Evolutionary conservation across 2,329 filamentous ascomycete genomes (phyloP).

Genomic region (Volutella citrinella): DNA sequence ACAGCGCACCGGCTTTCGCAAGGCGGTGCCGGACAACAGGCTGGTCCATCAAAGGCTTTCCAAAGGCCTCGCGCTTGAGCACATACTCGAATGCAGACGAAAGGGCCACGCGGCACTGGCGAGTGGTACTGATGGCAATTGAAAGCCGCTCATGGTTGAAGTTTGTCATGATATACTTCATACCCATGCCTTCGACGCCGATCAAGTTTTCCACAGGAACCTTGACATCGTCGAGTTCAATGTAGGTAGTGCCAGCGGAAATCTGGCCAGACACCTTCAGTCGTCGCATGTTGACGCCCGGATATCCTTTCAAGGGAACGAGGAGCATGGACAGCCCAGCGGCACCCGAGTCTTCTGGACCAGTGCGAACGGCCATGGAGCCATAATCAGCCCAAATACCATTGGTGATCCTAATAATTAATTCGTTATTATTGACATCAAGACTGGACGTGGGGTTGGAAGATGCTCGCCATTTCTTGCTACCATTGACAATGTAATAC

Average conservation of each 20-base stretch:
- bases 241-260: constrained; percentile 68
- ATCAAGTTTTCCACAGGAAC: constrained; percentile 70
- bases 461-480: too few species aligned
- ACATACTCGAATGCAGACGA: constrained; percentile 36
- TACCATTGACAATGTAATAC: constrained; percentile 69
- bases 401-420: constrained; percentile 77
- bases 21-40: constrained; percentile 71
- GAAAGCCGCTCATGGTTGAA: constrained; percentile 76
- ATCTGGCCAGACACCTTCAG: constrained; percentile 65
- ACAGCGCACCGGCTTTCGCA: constrained; percentile 64
- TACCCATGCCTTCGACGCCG: constrained; percentile 66
- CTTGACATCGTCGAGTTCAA: constrained; percentile 71
- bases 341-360: constrained; percentile 54
- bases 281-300: constrained; percentile 65
- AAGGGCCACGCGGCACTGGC: constrained; percentile 48
- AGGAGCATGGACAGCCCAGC: constrained; percentile 64
- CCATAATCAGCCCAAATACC: constrained; percentile 67
- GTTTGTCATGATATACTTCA: constrained; percentile 74
- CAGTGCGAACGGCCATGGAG: constrained; percentile 72
- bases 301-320: constrained; percentile 65
- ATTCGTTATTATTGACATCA: too few species aligned
- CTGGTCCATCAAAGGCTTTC: constrained; percentile 63
- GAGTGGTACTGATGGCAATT: constrained; percentile 62
- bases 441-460: too few species aligned
- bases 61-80: constrained; percentile 37